Evolutionary conservation across 306 rosid species (phyloP).

Genomic region (Dalbergia oliveri): DNA sequence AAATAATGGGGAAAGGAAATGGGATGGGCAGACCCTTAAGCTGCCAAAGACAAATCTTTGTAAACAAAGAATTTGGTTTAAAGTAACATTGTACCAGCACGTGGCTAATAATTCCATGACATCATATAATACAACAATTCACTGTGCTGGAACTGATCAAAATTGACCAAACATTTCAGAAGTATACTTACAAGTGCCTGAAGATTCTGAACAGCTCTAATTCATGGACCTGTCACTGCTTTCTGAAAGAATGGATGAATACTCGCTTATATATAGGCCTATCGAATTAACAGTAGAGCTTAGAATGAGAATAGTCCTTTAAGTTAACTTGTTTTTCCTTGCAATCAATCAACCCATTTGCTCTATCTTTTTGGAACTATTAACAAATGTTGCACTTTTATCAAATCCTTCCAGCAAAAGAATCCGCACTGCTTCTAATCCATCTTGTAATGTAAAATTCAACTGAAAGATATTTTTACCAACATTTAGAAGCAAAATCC

Average conservation of each 20-base stretch:
- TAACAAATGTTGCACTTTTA: constrained; percentile 70
- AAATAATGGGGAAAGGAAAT: too few relatives aligned
- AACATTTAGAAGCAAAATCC: constrained; percentile 39
- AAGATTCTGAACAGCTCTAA: constrained; percentile 36
- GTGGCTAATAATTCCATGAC: constrained; percentile 9
- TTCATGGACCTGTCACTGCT: constrained; percentile 36
- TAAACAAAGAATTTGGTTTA: constrained; percentile 24
- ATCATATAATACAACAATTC: neutral
- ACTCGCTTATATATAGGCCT: constrained; percentile 13
- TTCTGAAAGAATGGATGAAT: constrained; percentile 47
- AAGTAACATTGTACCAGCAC: neutral
- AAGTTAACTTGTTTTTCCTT: constrained; percentile 36
- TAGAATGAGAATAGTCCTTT: constrained; percentile 33
- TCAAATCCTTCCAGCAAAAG: constrained; percentile 86
- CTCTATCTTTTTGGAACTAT: constrained; percentile 54
- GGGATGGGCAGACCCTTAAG: too few relatives aligned
- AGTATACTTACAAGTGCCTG: constrained; percentile 6
- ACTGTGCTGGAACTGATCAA: constrained; percentile 36
- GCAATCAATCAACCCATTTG: constrained; percentile 45
- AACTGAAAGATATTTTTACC: constrained; percentile 62
- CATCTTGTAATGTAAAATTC: constrained; percentile 76
- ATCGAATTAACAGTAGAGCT: constrained; percentile 4
- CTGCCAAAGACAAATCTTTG: neutral
- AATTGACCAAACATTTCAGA: constrained; percentile 30
- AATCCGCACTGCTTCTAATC: constrained; percentile 76